Conservation (phyloP, 2,329 filamentous ascomycete species). For the Domatiomyces catenatus region DNA sequence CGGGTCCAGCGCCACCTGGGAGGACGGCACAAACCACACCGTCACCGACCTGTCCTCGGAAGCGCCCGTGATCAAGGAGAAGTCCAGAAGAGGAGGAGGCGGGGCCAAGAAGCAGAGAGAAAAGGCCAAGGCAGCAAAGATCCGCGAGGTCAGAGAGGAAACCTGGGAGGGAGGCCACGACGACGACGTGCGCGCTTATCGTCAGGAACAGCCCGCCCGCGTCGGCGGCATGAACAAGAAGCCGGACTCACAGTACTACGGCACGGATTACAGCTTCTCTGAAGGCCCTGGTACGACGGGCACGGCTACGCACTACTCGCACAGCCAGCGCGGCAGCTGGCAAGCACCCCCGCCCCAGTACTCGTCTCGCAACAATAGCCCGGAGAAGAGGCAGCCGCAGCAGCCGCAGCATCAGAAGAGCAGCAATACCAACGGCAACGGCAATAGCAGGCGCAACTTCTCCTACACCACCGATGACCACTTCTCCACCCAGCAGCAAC, state of each 20-base stretch:
- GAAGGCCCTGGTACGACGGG: constrained; percentile 21
- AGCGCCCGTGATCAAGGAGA: constrained; percentile 22
- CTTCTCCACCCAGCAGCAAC: constrained; percentile 8
- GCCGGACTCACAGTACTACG: constrained; percentile 70
- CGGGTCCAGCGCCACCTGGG: constrained; percentile 23
- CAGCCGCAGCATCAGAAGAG: no score
- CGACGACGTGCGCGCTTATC: constrained; percentile 64
- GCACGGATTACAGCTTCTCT: constrained; percentile 53
- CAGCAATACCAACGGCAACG: no score
- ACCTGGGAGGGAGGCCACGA: constrained; percentile 46
- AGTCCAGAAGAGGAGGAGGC: constrained; percentile 17
- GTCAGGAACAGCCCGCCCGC: constrained; percentile 68
- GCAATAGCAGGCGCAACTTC: constrained; percentile 12
- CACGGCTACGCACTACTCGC: constrained; percentile 20
- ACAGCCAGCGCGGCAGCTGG: constrained; percentile 23
- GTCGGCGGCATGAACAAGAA: constrained; percentile 81
- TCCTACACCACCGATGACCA: constrained; percentile 13
- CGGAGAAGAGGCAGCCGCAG: constrained; percentile 12
- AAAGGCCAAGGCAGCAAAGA: constrained; percentile 31
- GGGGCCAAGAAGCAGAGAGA: constrained; percentile 21
- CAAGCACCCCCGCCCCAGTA: constrained; percentile 1
- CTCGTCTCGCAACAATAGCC: constrained; percentile 7
- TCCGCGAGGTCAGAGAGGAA: constrained; percentile 21
- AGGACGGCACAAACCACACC: constrained; percentile 23
- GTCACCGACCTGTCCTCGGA: constrained; percentile 15